Base-by-base conservation (phyloP, 129 eudicot genomes). In the Chrysanthemum makinoi region DNA sequence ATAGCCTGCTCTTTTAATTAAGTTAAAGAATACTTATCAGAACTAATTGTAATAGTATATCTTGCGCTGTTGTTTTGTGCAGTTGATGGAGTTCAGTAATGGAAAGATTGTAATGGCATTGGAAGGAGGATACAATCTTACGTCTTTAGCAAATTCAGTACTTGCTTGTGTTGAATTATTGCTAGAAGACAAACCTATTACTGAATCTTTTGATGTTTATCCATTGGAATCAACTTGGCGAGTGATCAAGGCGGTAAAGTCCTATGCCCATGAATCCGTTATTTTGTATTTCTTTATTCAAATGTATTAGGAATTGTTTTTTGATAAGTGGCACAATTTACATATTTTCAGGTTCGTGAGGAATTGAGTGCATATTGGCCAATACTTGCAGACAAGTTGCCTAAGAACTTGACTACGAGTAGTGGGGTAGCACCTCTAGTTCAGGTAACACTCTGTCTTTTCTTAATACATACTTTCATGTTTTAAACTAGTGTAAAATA, bases 81-180 rank as follows among this genome's bases (percentile, higher is more conserved):
- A 93, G 98, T 79, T 93, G 85, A 87, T 84, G 96, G 93, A 84
- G 62, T 88, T 88, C 72, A 95, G 96, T 44, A 78, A 60, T 50
- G 97, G 97, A 59, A 91, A 85, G 78, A 80, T 91, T 66, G 77
- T 91, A 33, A 85, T 91, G 85, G 93, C 89, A 15, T 82, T 91
- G 62, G 97, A 91, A 82, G 97, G 97, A 50, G 97, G 97, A 52
- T 88, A 91, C 68, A 88, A 91, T 83, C 88, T 86, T 61, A 72
- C 76, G 16, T 88, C 97, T 17, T 64, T 91, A 73, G 90, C 93
- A 72, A 80, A 82, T 74, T 91, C 97, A 61, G 97, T 62, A 24
- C 81, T 75, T 50, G 90, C 96, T 51, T 91, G 97, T 86, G 90
- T 88, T 39, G 77, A 91, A 77, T 90, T 88, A 14, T 76, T 91